Conservation (phyloP, 2,329 filamentous ascomycete genomes). For the Phaeosphaeria sp. region DNA sequence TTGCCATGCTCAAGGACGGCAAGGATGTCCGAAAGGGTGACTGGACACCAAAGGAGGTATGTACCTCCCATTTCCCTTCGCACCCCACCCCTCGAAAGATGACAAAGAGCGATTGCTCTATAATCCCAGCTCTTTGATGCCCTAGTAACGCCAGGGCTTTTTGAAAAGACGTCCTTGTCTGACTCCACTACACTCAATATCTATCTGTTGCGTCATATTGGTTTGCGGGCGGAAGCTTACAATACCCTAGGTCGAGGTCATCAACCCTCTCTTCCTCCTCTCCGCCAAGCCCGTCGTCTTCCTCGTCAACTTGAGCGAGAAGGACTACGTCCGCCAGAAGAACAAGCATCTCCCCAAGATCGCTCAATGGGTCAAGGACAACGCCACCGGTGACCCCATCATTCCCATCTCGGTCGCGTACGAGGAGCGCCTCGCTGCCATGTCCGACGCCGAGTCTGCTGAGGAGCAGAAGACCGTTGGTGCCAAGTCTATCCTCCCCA, state of each 20-base stretch:
- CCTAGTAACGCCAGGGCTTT: constrained; percentile 79
- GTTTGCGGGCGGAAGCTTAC: constrained; percentile 31
- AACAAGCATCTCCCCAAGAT: constrained; percentile 98
- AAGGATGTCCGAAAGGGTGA: constrained; percentile 92
- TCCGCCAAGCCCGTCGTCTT: constrained; percentile 97
- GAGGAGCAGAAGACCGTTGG: constrained; percentile 91
- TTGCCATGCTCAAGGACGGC: constrained; percentile 81
- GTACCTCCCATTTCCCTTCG: constrained; percentile 43
- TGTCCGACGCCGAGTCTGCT: constrained; percentile 76
- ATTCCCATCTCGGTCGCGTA: constrained; percentile 92
- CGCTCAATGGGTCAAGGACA: constrained; percentile 92
- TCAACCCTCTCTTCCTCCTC: constrained; percentile 94
- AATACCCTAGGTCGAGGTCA: constrained; percentile 80
- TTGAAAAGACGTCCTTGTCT: constrained; percentile 86
- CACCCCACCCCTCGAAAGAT: constrained; percentile 70
- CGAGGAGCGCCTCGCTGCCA: constrained; percentile 87
- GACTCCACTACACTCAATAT: constrained; percentile 52
- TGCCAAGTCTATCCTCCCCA: constrained; percentile 87
- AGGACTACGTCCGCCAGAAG: constrained; percentile 97
- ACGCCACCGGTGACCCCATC: constrained; percentile 86
- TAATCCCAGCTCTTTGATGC: constrained; percentile 99
- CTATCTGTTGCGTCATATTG: constrained; percentile 3
- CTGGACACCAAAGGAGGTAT: constrained; percentile 95
- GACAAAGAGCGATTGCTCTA: constrained; percentile 96
- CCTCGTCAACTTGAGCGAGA: constrained; percentile 95